Evolutionary conservation across 192 early-diverging fungal species (phyloP).

Genomic region (Irineochytrium annulatum): DNA sequence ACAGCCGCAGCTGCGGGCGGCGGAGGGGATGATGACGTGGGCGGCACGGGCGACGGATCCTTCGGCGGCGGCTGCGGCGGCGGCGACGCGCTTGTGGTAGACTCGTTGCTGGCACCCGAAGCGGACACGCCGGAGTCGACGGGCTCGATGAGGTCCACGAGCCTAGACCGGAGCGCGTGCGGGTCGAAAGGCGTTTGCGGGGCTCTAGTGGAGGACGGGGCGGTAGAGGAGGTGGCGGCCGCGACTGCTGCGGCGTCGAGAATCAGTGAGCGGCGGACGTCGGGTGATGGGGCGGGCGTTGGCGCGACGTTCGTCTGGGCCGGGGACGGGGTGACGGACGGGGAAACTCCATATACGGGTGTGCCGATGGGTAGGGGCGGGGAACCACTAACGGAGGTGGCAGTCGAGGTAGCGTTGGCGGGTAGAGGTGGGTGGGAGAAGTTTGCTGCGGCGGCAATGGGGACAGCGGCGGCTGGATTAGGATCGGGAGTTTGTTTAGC

Average conservation of each 20-base stretch:
- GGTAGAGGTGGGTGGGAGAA: background rate
- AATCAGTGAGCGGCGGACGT: too few species aligned
- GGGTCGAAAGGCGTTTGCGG: background rate
- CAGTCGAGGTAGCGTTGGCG: background rate
- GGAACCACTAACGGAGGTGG: too few species aligned
- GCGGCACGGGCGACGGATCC: too few species aligned
- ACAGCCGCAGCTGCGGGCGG: background rate
- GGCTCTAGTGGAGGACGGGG: background rate
- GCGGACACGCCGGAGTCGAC: background rate
- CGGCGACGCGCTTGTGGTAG: background rate
- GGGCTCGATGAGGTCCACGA: background rate
- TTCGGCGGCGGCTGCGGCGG: too few species aligned
- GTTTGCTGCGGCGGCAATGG: background rate
- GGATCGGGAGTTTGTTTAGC: background rate
- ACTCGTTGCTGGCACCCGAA: background rate
- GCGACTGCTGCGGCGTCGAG: too few species aligned
- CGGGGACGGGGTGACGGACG: background rate
- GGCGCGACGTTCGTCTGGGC: background rate
- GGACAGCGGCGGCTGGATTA: background rate
- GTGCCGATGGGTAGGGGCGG: background rate
- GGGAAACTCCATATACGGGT: background rate
- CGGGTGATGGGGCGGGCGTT: conserved; percentile 1
- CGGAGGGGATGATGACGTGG: too few species aligned
- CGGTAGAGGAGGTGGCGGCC: background rate
- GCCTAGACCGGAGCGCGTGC: background rate